Conservation (phyloP, 805 yeast species). For the Wickerhamiella allomyrinae region DNA sequence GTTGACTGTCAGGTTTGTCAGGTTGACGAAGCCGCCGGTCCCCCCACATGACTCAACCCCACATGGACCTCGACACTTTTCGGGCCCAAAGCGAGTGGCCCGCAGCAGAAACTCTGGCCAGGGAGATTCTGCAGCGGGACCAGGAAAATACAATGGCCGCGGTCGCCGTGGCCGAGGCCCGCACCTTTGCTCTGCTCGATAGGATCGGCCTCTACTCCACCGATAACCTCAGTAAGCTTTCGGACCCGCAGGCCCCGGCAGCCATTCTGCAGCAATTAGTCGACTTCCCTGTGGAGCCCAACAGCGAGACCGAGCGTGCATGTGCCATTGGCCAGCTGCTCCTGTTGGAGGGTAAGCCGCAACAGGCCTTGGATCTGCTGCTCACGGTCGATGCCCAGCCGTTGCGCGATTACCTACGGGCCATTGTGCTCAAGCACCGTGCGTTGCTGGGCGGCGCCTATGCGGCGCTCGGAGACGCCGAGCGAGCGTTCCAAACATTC, state of each 20-base stretch:
- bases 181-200: not conserved
- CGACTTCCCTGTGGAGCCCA: not conserved
- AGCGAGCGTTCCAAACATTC: constrained; percentile 3
- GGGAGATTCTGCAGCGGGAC: not conserved
- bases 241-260: not conserved
- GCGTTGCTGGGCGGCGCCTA: constrained; percentile 4
- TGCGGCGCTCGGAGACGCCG: not conserved
- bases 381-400: not conserved
- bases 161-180: not conserved
- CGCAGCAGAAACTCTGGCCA: not conserved
- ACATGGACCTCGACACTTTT: constrained; percentile 1
- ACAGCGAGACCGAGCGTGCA: not conserved
- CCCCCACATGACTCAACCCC: not conserved
- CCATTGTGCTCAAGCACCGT: constrained; percentile 5
- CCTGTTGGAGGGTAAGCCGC: not conserved
- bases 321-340: constrained; percentile 1
- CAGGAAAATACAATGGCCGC: not conserved
- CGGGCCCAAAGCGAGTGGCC: not conserved
- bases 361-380: not conserved
- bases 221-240: not conserved
- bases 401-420: constrained; percentile 5
- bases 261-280: not conserved
- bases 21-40: not conserved
- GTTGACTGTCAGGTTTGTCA: not conserved
- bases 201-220: not conserved